These are phyloP conservation scores for Rhizopogon salebrosus DNA, from an alignment of 768 basidiomycete species.

Conservation along the genomic window DNA sequence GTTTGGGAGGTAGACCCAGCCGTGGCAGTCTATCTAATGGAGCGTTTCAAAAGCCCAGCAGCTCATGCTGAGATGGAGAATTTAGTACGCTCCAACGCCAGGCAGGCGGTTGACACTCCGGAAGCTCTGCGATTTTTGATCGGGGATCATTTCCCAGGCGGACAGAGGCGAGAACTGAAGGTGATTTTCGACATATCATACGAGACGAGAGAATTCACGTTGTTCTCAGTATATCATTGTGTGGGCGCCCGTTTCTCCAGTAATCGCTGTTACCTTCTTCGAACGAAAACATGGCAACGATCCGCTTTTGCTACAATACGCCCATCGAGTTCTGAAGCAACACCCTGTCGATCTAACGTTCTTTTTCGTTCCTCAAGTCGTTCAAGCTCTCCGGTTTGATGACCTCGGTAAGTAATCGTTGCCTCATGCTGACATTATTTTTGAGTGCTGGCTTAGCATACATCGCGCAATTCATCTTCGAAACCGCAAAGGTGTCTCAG, in stretches of 20 bases:
- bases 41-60: conserved; percentile 72
- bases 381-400: conserved; percentile 91
- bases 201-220: not conserved
- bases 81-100: conserved; percentile 68
- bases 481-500: conserved; percentile 95
- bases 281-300: conserved; percentile 81
- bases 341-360: conserved; percentile 94
- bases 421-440: not conserved
- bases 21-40: conserved; percentile 77
- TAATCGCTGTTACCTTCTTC: conserved; percentile 79
- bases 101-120: conserved; percentile 64
- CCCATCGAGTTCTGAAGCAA: conserved; percentile 90
- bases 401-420: conserved; percentile 56
- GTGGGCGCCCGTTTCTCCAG: conserved; percentile 85
- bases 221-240: conserved; percentile 68
- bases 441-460: conserved; percentile 53
- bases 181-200: conserved; percentile 31
- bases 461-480: conserved; percentile 91
- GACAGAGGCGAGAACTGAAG: conserved; percentile 65
- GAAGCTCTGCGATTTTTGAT: conserved; percentile 81
- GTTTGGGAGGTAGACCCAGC: conserved; percentile 83
- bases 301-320: conserved; percentile 88
- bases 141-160: conserved; percentile 60
- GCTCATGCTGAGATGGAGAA: conserved; percentile 71
- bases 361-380: conserved; percentile 98